Evolutionary conservation across 2,329 filamentous ascomycete genomes (phyloP).

Genomic region (Pseudogymnoascus sp.): DNA sequence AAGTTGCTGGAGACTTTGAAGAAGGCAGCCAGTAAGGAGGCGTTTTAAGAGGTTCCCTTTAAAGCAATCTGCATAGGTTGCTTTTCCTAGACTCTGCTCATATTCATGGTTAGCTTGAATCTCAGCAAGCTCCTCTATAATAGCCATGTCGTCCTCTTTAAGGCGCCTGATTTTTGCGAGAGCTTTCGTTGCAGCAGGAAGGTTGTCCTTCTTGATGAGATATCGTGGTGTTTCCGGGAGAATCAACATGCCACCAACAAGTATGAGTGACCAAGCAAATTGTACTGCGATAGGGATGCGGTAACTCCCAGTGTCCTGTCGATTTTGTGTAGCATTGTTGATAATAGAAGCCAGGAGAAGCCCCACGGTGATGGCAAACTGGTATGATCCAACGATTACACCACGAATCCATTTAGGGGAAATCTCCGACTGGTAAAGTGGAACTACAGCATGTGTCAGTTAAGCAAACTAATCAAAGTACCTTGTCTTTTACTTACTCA

Average conservation of each 20-base stretch:
- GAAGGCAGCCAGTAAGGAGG: conserved; percentile 60
- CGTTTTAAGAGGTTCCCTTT: conserved; percentile 59
- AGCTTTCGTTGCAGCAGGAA: conserved; percentile 56
- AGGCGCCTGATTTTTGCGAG: conserved; percentile 65
- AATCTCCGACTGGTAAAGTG: conserved; percentile 74
- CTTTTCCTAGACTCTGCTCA: conserved; percentile 55
- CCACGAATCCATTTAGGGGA: conserved; percentile 77
- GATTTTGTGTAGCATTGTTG: conserved; percentile 55
- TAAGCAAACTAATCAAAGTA: conserved; percentile 14
- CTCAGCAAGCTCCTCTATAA: conserved; percentile 68
- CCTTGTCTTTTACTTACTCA: conserved; percentile 34
- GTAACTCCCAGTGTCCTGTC: conserved; percentile 56
- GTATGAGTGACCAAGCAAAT: conserved; percentile 61
- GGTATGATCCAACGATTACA: conserved; percentile 65
- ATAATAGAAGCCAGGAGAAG: conserved; percentile 59
- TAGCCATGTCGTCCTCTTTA: conserved; percentile 63
- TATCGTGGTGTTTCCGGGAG: conserved; percentile 71
- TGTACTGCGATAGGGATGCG: conserved; percentile 70
- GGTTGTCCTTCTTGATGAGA: conserved; percentile 61
- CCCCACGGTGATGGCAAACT: conserved; percentile 67
- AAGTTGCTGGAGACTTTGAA: conserved; percentile 74
- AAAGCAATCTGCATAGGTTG: conserved; percentile 53
- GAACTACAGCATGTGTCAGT: conserved; percentile 42
- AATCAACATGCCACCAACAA: conserved; percentile 58
- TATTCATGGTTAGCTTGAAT: conserved; percentile 69